Base-by-base conservation (phyloP, 1,284 basidiomycete species). In the Moniliophthora roreri region DNA sequence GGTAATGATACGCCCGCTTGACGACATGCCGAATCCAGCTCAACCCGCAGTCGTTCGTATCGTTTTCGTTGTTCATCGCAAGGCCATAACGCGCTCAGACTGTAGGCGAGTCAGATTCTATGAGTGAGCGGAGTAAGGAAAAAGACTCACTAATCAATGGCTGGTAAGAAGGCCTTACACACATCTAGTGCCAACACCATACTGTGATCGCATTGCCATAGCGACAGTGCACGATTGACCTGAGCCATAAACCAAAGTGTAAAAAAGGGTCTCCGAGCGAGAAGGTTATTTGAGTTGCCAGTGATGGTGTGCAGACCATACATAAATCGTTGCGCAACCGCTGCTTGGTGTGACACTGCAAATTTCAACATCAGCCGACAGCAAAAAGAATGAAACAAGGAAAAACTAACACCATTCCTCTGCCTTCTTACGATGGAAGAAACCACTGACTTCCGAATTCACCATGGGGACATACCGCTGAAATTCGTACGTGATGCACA, bases 231-330 rank as follows among this genome's bases (percentile, higher is more conserved):
- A 55, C 85, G 87, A 61, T 49, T 50, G 57, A 88, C 78, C 64
- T 90, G 86, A 13, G 78, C 78, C 84, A 89, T 87, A 63, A 89
- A 88, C 87, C 87, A 90, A 68, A 87, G 87, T 24, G 84, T 73
- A 63, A 84, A 86, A 66, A 85, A 87, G 4, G 87, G 87, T 48
- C 87, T 71, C 18, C 78, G 73, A 4, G 77, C 67, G 35, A 89
- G 66, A 28, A 75, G 67, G 56, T 81, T 79, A 35, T 74, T 76
- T 20, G 75, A 71, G 55, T 83, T 77, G 3, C 85, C 86, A 9
- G 87, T 88, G 56, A 89, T 74, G 1, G 78, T 77, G 52, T 81
- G 77, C 48, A 90, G 68, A 7, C 82, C 84, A 28, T 73, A 67
- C 71, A 85, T 81, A 21, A 85, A 75, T 23, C 80, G 75, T 57